These are phyloP conservation scores for Tetraselmis striata DNA, from an alignment of 139 green algal species.

Conservation along the genomic window DNA sequence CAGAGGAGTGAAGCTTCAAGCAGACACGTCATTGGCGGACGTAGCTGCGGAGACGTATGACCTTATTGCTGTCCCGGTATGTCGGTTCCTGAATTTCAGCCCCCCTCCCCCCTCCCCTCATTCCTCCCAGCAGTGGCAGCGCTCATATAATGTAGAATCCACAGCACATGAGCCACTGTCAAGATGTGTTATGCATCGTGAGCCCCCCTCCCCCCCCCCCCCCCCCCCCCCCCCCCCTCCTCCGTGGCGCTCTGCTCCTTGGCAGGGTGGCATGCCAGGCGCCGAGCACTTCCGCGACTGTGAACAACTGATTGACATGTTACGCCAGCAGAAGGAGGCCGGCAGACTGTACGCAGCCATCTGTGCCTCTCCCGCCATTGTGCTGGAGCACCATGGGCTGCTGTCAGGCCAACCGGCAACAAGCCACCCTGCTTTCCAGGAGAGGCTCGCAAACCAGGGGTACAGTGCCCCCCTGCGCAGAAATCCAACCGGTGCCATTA, in stretches of 20 bases:
- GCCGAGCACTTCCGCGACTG: conserved; percentile 79
- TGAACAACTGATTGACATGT: conserved; percentile 39
- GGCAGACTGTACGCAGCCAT: conserved; percentile 75
- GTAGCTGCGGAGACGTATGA: conserved; percentile 49
- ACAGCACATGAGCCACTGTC: not conserved
- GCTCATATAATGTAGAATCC: too few relatives aligned
- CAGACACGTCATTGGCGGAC: conserved; percentile 52
- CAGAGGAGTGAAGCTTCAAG: conserved; percentile 69
- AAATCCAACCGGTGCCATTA: not conserved
- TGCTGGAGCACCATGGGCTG: conserved; percentile 73
- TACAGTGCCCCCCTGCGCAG: conserved; percentile 9
- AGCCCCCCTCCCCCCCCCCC: not conserved
- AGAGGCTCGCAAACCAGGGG: conserved; percentile 61
- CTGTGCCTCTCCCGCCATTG: conserved; percentile 88
- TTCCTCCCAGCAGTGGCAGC: too few relatives aligned
- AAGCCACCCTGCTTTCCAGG: conserved; percentile 80
- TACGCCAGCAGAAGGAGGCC: conserved; percentile 45
- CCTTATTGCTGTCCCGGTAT: conserved; percentile 76
- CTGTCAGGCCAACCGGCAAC: conserved; percentile 71
- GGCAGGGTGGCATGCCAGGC: conserved; percentile 87
- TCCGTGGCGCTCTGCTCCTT: not conserved
- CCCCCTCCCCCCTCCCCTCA: not conserved
- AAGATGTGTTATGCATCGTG: too few relatives aligned
- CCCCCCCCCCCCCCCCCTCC: not conserved
- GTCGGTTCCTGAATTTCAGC: conserved; percentile 1